Evolutionary conservation across 352 stramenopile genomes (phyloP).

Genomic region (Thalassiosira livingstoniorum): DNA sequence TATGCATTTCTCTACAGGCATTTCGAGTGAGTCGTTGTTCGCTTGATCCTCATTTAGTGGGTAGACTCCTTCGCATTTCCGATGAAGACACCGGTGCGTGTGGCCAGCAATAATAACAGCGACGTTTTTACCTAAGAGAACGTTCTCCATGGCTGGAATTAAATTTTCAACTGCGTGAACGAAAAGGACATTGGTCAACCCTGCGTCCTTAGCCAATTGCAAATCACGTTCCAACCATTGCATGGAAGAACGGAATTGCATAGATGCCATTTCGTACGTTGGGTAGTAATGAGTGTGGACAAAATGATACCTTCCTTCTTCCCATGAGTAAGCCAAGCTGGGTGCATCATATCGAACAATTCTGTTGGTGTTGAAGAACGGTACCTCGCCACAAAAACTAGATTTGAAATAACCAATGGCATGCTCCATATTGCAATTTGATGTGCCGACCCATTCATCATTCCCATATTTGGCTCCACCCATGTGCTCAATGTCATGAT

Average conservation of each 20-base stretch:
- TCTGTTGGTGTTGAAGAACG: constrained; percentile 53
- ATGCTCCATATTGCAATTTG: constrained; percentile 64
- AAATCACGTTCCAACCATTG: constrained; percentile 63
- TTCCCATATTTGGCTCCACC: constrained; percentile 56
- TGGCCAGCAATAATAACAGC: constrained; percentile 62
- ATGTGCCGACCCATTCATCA: constrained; percentile 55
- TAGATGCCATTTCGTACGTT: constrained; percentile 60
- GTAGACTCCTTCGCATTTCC: constrained; percentile 55
- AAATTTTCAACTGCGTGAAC: constrained; percentile 61
- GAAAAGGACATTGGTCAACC: constrained; percentile 54
- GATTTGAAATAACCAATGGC: constrained; percentile 56
- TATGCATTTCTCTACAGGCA: constrained; percentile 55
- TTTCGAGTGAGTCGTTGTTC: constrained; percentile 34
- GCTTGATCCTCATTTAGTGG: constrained; percentile 53
- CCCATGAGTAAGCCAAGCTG: constrained; percentile 63
- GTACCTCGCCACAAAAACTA: constrained; percentile 61
- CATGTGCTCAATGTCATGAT: constrained; percentile 66
- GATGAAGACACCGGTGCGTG: constrained; percentile 57
- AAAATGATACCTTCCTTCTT: constrained; percentile 66
- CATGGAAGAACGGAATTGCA: constrained; percentile 56
- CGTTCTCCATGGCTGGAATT: constrained; percentile 54
- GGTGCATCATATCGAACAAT: constrained; percentile 61
- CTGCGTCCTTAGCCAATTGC: constrained; percentile 46
- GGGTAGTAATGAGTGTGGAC: constrained; percentile 66
- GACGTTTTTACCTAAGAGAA: constrained; percentile 62